Conservation (phyloP, 345 rosid genomes). For the Citrus australasica region DNA sequence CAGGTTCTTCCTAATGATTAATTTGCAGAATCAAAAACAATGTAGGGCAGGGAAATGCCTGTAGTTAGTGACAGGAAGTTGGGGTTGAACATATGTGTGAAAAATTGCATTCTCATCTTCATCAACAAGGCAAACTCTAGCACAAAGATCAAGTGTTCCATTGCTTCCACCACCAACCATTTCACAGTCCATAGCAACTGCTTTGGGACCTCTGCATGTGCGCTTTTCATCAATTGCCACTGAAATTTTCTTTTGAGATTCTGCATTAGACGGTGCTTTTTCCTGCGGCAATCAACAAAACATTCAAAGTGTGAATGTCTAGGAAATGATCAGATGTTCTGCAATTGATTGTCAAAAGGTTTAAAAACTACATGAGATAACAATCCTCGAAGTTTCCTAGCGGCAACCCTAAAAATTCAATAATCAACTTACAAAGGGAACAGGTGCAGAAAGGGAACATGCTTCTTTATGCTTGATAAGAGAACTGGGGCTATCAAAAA, state of each 20-base stretch:
- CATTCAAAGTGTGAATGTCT: background rate
- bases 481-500: slow-evolving; percentile 38
- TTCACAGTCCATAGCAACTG: slow-evolving; percentile 69
- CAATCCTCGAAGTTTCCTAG: background rate
- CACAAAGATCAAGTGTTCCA: slow-evolving; percentile 56
- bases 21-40: slow-evolving; percentile 4
- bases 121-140: slow-evolving; percentile 64
- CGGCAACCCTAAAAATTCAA: background rate
- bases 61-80: slow-evolving; percentile 50
- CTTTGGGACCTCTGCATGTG: slow-evolving; percentile 28
- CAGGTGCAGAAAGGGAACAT: slow-evolving; percentile 45
- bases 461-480: slow-evolving; percentile 40
- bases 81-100: slow-evolving; percentile 57
- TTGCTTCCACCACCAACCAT: slow-evolving; percentile 76
- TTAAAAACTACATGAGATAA: background rate
- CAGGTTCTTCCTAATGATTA: background rate
- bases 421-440: slow-evolving; percentile 45
- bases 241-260: slow-evolving; percentile 17
- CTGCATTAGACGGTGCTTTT: slow-evolving; percentile 2
- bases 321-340: background rate
- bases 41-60: slow-evolving; percentile 31
- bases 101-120: slow-evolving; percentile 63
- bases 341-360: background rate
- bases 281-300: slow-evolving; percentile 26
- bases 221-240: slow-evolving; percentile 9